Evolutionary conservation across 176 grass and related monocot genomes (phyloP).

Genomic region (Panicum miliaceum): DNA sequence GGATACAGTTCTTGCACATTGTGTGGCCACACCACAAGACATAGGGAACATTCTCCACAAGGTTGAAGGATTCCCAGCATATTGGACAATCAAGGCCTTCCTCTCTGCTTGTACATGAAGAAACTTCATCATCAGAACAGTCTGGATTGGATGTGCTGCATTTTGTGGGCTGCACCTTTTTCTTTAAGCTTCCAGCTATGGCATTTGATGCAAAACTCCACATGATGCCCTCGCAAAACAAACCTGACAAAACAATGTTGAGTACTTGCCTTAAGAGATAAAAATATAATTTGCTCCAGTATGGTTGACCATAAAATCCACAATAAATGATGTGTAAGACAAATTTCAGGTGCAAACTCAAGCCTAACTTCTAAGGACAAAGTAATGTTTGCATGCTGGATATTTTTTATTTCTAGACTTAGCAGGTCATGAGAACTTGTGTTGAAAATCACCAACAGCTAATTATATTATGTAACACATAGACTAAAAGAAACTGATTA

Average conservation of each 20-base stretch:
- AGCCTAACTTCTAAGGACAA: neutral
- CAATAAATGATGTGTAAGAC: neutral
- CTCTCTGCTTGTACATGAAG: constrained; percentile 77
- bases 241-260: constrained; percentile 23
- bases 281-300: neutral
- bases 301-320: neutral
- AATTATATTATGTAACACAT: neutral
- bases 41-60: constrained; percentile 92
- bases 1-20: constrained; percentile 95
- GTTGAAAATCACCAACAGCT: neutral
- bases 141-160: constrained; percentile 50
- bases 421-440: neutral
- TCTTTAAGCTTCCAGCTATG: constrained; percentile 61
- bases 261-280: neutral
- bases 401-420: neutral
- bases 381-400: neutral
- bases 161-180: constrained; percentile 45
- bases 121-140: constrained; percentile 85
- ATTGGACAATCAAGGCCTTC: constrained; percentile 93
- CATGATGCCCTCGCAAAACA: constrained; percentile 33
- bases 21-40: constrained; percentile 96
- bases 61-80: constrained; percentile 96
- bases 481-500: neutral
- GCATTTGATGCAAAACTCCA: constrained; percentile 71
- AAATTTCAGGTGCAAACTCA: neutral